Base-by-base conservation (phyloP, 768 basidiomycete species). In the Pleurotus sapidus region DNA sequence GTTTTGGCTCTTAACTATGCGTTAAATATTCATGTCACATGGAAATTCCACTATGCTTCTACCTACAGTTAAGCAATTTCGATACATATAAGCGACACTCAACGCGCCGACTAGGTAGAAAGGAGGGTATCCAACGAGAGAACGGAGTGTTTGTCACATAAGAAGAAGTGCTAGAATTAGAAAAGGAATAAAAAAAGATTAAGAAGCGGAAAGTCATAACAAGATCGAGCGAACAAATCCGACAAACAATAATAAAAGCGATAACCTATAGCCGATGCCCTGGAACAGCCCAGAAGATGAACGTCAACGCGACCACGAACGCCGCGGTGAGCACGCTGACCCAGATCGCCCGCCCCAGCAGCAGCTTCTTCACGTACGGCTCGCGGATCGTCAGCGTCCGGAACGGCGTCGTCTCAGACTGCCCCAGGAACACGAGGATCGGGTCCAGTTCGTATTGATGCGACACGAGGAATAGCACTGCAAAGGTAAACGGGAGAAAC, bases 371-470 rank as follows among this genome's bases (percentile, higher is more conserved):
- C 63, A 99, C 95, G 68, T 98, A 98, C 24, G 91, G 90, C 71
- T 99, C 96, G 54, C 89, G 86, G 56, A 99, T 94, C 43, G 80
- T 82, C 54, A 98, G 88, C 4, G 93, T 93, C 57, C 91, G 87
- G 85, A 98, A 98, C 2, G 96, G 95, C 9, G 95, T 97, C 40
- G 95, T 97, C 71, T 98, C 97, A 45, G 94, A 95, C 70, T 92
- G 91, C 59, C 87, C 87, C 65, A 98, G 74, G 75, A 98, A 92
- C 61, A 98, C 91, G 62, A 98, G 87, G 65, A 98, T 78, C 9
- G 97, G 97, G 69, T 98, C 96, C 53, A 98, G 87, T 71, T 97
- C 95, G 73, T 98, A 98, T 71, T 95, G 94, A 67, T 97, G 93
- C 14, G 95, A 93, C 57, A 98, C 80, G 61, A 99, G 86, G 78